These are phyloP conservation scores for Arthrinium phaeospermum DNA, from an alignment of 2,329 filamentous ascomycete species.

Conservation along the genomic window DNA sequence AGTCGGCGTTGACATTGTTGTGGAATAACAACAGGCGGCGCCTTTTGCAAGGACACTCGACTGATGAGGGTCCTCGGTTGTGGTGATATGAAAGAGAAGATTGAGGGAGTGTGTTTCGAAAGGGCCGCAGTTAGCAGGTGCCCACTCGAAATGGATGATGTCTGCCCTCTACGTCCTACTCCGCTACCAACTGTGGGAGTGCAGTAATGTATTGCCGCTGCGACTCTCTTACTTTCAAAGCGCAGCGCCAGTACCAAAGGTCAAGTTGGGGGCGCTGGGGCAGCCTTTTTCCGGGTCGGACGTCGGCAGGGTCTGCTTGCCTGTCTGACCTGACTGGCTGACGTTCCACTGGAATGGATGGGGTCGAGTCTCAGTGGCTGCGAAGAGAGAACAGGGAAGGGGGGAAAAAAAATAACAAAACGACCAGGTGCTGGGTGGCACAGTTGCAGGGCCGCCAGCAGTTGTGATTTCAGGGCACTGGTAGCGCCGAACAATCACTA, in stretches of 20 bases:
- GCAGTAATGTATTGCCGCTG: conserved; percentile 8
- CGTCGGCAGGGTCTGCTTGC: conserved; percentile 12
- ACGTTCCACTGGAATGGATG: conserved; percentile 10
- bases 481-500: conserved; percentile 9
- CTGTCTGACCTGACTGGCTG: conserved; percentile 10
- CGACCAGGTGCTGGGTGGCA: not conserved
- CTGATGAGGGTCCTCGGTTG: conserved; percentile 17
- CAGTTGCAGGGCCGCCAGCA: conserved; percentile 15
- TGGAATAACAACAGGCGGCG: conserved; percentile 21
- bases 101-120: conserved; percentile 19
- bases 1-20: conserved; percentile 80
- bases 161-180: conserved; percentile 18
- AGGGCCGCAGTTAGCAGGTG: conserved; percentile 16
- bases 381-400: not conserved
- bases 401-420: not conserved
- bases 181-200: conserved; percentile 17
- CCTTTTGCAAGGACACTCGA: conserved; percentile 18
- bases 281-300: conserved; percentile 16
- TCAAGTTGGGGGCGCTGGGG: conserved; percentile 4
- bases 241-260: not conserved
- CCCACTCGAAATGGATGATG: conserved; percentile 20
- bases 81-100: conserved; percentile 18
- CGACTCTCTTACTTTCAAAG: conserved; percentile 9
- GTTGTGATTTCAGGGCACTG: conserved; percentile 18
- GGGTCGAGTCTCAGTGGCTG: conserved; percentile 14